Percentiles rank a stretch among this genome's conserved stretches.
These are phyloP conservation scores for Rhizoclosmatium globosum DNA, from an alignment of 192 early-diverging fungal genomes.

Conservation along the genomic window DNA sequence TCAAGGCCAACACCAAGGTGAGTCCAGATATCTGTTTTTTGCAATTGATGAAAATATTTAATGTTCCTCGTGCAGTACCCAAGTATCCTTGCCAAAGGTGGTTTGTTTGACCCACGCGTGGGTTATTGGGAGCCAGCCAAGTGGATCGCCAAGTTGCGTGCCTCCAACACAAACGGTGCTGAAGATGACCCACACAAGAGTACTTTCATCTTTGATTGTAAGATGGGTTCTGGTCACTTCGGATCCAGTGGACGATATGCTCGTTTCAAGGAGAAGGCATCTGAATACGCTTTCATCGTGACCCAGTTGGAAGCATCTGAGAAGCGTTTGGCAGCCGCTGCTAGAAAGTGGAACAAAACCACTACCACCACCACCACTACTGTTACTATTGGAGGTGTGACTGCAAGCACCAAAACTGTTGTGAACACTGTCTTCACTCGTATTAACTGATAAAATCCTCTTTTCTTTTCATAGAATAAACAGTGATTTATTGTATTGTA, in stretches of 20 bases:
- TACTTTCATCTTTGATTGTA: constrained; percentile 52
- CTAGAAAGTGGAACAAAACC: too few relatives aligned
- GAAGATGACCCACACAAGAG: constrained; percentile 17
- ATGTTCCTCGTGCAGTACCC: too few relatives aligned
- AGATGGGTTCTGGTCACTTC: constrained; percentile 61
- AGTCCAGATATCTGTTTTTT: too few relatives aligned
- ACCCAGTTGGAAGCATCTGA: constrained; percentile 20
- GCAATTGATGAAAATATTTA: too few relatives aligned
- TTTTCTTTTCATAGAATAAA: too few relatives aligned
- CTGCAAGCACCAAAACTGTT: too few relatives aligned
- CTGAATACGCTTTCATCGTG: constrained; percentile 54
- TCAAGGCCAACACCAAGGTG: constrained; percentile 37
- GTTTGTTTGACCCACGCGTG: constrained; percentile 88
- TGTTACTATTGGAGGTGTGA: too few relatives aligned
- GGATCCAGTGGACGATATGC: constrained; percentile 56
- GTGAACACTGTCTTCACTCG: too few relatives aligned
- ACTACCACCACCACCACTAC: too few relatives aligned
- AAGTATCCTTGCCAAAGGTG: constrained; percentile 65
- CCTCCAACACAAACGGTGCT: constrained; percentile 28
- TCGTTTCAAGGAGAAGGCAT: constrained; percentile 51
- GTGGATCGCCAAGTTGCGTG: constrained; percentile 83
- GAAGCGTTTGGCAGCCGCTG: too few relatives aligned
- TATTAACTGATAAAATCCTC: too few relatives aligned
- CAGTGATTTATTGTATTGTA: too few relatives aligned
- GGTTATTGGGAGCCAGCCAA: constrained; percentile 88